Evolutionary conservation across 1,284 basidiomycete species (phyloP), one percentile per base, ranked within the genome.

Genomic region (Irpex sp.): DNA sequence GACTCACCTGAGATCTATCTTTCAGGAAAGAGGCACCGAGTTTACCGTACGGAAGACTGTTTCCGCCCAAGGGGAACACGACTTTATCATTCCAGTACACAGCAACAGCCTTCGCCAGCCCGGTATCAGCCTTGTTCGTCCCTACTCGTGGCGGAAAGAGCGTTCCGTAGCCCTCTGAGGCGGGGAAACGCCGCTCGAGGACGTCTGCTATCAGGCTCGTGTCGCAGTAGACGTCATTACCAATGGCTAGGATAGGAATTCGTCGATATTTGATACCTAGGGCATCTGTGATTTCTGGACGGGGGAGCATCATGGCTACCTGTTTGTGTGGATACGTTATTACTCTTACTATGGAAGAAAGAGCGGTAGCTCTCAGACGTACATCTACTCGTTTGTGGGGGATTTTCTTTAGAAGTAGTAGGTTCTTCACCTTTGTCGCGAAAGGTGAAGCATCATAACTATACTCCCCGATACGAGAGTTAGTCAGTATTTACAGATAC

Each of bases 201-300:
- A 73, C 76, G 37, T 77, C 72, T 11, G 76, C 76, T 60, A 84
- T 84, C 65, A 83, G 72, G 60, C 78, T 82, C 19, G 81, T 82
- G 71, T 85, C 84, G 66, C 81, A 82, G 69, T 83, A 83, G 0
- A 85, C 76, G 66, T 85, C 83, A 64, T 82, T 82, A 4, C 84
- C 84, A 58, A 86, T 83, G 15, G 84, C 81, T 1, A 85, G 75
- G n/a, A 86, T 75, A 13, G 84, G 84, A 34, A 86, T 84, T 31
- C 82, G 78, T 15, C 84, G 81, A 70, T 86, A 85, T 44, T 73
- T 72, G 15, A 86, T 72, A 9, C 84, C 84, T 13, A 86, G 74
- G 1, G 79, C 68, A 19, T 80, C 78, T 51, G 81, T 78, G 59
- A 87, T 78, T 68, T 84, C 84, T 6, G 83, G 81, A 15, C 84